These are phyloP conservation scores for Ramicandelaber brevisporus DNA, from an alignment of 192 early-diverging fungal genomes.

Conservation along the genomic window DNA sequence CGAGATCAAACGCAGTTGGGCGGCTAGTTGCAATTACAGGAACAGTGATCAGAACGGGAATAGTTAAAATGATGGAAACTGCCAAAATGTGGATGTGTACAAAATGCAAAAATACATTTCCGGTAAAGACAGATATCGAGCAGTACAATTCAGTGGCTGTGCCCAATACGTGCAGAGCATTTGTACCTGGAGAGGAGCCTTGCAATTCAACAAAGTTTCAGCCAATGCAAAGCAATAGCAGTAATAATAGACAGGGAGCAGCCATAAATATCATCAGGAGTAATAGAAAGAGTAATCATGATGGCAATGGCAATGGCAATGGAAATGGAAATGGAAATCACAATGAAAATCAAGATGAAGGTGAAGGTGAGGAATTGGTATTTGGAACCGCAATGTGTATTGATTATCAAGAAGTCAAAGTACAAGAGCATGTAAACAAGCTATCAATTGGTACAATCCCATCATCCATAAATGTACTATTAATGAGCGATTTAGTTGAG, in stretches of 20 bases:
- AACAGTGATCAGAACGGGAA: slow-evolving; percentile 38
- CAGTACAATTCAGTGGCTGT: slow-evolving; percentile 28
- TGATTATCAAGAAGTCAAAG: slow-evolving; percentile 58
- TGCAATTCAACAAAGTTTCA: slow-evolving; percentile 27
- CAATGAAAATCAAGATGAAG: slow-evolving; percentile 7
- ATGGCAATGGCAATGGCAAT: slow-evolving; percentile 10
- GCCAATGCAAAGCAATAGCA: slow-evolving; percentile 9
- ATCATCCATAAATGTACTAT: slow-evolving; percentile 23
- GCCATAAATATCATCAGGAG: neutral
- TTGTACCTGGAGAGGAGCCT: slow-evolving; percentile 7
- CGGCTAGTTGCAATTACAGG: slow-evolving; percentile 27
- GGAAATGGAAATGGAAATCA: slow-evolving; percentile 1
- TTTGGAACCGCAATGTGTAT: slow-evolving; percentile 20
- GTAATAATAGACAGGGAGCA: neutral
- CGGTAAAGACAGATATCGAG: slow-evolving; percentile 28
- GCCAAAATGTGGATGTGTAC: slow-evolving; percentile 20
- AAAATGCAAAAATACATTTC: slow-evolving; percentile 28
- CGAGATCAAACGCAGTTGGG: slow-evolving; percentile 28
- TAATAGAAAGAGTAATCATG: neutral
- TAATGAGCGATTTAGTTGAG: slow-evolving; percentile 32
- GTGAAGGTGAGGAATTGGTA: slow-evolving; percentile 9
- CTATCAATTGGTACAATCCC: slow-evolving; percentile 36
- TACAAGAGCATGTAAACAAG: slow-evolving; percentile 41
- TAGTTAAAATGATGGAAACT: slow-evolving; percentile 41
- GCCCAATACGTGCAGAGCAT: slow-evolving; percentile 25